Evolutionary conservation across 139 green algal species (phyloP), one percentile per base, ranked within the genome.

Genomic region (Chlamydomonas sp.): DNA sequence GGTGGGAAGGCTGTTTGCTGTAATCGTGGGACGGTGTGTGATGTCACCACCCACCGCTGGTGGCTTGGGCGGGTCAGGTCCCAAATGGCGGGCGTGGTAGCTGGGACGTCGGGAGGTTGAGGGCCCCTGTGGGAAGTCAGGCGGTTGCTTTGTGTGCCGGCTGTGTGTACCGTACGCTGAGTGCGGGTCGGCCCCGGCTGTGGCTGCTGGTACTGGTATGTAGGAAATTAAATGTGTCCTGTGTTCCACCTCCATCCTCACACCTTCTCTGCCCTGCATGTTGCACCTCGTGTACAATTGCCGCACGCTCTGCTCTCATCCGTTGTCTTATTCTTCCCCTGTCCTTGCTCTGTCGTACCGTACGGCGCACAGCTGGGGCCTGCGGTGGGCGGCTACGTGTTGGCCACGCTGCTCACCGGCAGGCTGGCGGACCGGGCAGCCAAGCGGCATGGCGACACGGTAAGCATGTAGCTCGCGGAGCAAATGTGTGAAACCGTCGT

Each of bases 321-420:
- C 68, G 10, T 15, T 74, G 14, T 7, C 14, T 7, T 15, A n/a
- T 15, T 74, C 68, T 60, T 78, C 60, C 73, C 73, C 60, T 31
- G n/a, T 20, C 73, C n/a, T 12, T 8, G 5, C 71, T 8, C 73
- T 61, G 61, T n/a, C 73, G 5, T n/a, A 78, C 73, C 18, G 63
- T 58, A 57, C 31, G 16, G 5, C 18, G 10, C 80, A 17, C 87
- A 93, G 88, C 82, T 93, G 64, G 92, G 90, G 17, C 90, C 92
- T 14, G 89, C 89, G 4, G 58, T 80, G 5, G 89, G 90, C 68
- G 87, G 88, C 84, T 94, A 94, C 80, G 31, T 91, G 49, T 79
- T 95, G n/a, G 88, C 91, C 18, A 93, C 92, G 0, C 62, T 83
- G 49, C 89, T 96, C 62, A 85, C 90, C 0, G 91, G 93, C 78